Evolutionary conservation across 2,329 filamentous ascomycete genomes (phyloP).

Genomic region (Xylariaceae sp.): DNA sequence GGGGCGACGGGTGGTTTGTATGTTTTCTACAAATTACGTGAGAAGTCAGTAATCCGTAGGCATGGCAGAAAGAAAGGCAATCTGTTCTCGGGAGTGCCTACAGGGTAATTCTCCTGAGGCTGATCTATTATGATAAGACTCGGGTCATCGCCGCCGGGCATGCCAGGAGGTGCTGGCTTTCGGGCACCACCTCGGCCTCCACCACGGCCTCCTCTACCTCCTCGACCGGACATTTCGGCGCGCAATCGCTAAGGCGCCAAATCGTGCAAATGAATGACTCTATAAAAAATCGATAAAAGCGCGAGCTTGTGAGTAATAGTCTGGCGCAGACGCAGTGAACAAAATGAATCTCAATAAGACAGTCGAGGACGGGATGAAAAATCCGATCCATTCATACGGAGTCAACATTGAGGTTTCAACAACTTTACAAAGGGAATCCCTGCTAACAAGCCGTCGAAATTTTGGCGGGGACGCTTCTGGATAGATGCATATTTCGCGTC

Average conservation of each 20-base stretch:
- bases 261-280: too few relatives aligned
- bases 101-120: conserved; percentile 56
- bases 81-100: conserved; percentile 28
- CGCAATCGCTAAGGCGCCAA: conserved; percentile 1
- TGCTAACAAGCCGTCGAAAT: not conserved
- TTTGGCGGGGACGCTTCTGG: not conserved
- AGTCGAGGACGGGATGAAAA: too few relatives aligned
- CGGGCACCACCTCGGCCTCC: conserved; percentile 45
- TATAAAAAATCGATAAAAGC: too few relatives aligned
- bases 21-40: conserved; percentile 34
- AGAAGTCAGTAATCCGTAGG: conserved; percentile 6
- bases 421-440: too few relatives aligned
- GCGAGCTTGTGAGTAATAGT: too few relatives aligned
- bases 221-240: conserved; percentile 46
- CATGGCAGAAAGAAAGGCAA: not conserved
- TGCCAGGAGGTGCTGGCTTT: conserved; percentile 35
- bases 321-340: too few relatives aligned
- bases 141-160: conserved; percentile 53
- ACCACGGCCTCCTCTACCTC: conserved; percentile 47
- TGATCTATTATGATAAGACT: conserved; percentile 43
- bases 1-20: conserved; percentile 46
- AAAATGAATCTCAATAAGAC: too few relatives aligned
- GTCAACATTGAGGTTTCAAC: too few relatives aligned
- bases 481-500: too few relatives aligned
- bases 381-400: too few relatives aligned